phyloP scores from a whole-genome alignment of 2,329 filamentous ascomycete genomes.

The Aspergillus pseudoglaucus region DNA sequence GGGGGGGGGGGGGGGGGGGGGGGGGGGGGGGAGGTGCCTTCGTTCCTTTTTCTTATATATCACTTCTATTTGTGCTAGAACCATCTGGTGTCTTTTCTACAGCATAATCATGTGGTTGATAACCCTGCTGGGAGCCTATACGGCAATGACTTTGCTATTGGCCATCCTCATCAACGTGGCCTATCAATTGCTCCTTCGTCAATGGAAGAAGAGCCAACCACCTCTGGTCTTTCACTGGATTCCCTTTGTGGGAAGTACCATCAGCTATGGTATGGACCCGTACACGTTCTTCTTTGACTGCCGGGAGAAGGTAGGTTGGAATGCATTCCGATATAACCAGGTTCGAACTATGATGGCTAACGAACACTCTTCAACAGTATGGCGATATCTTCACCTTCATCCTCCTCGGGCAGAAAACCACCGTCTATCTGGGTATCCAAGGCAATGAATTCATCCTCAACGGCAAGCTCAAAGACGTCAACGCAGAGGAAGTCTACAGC shows the following conservation, averaged over 20 bases:
- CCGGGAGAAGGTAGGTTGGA: constrained; percentile 60
- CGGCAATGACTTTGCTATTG: too few relatives aligned
- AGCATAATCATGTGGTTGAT: too few relatives aligned
- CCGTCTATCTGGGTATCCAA: constrained; percentile 71
- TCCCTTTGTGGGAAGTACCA: constrained; percentile 76
- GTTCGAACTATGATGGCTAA: background rate
- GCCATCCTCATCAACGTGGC: too few relatives aligned
- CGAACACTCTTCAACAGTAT: constrained; percentile 48
- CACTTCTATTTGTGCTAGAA: too few relatives aligned
- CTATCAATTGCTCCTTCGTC: too few relatives aligned
- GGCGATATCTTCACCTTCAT: constrained; percentile 88
- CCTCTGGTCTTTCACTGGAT: constrained; percentile 60
- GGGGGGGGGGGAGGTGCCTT: too few relatives aligned
- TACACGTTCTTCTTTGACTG: constrained; percentile 59
- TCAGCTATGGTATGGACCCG: constrained; percentile 86
- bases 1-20: too few relatives aligned
- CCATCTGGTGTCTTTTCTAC: too few relatives aligned
- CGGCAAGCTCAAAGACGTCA: constrained; percentile 82
- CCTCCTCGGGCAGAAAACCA: constrained; percentile 81
- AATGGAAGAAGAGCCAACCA: constrained; percentile 42
- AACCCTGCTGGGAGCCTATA: too few relatives aligned
- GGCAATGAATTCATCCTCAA: constrained; percentile 91
- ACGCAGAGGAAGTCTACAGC: constrained; percentile 83
- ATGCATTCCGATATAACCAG: background rate
- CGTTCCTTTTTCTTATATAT: too few relatives aligned